Evolutionary conservation across 2,329 filamentous ascomycete genomes (phyloP).

Genomic region (Emergomyces orientalis): DNA sequence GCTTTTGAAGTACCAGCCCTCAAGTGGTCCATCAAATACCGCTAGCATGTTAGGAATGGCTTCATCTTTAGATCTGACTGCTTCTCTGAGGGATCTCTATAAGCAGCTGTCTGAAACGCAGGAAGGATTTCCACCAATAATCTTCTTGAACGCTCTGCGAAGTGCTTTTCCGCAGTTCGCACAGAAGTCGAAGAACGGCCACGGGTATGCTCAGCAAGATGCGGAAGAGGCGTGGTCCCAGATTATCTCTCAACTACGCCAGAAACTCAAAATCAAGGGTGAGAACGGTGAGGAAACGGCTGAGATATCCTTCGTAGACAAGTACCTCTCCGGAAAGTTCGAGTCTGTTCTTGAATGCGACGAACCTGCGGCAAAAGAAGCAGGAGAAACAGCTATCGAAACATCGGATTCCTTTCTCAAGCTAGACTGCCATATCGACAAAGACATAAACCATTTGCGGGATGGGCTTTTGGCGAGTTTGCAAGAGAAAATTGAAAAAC

Average conservation of each 20-base stretch:
- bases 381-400: conserved; percentile 59
- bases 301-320: conserved; percentile 70
- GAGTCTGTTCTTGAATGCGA: conserved; percentile 72
- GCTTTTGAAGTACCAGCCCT: conserved; percentile 53
- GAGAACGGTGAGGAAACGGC: conserved; percentile 30
- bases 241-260: conserved; percentile 72
- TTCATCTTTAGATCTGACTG: conserved; percentile 60
- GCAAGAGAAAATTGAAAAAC: conserved; percentile 85
- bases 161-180: conserved; percentile 83
- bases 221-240: conserved; percentile 98
- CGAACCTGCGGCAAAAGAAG: conserved; percentile 65
- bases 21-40: conserved; percentile 17
- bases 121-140: conserved; percentile 70
- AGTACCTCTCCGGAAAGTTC: conserved; percentile 79
- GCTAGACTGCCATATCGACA: conserved; percentile 90
- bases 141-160: conserved; percentile 73
- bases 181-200: conserved; percentile 70
- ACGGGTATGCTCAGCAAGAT: conserved; percentile 93
- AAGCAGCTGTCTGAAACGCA: conserved; percentile 84
- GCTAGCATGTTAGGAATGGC: conserved; percentile 49
- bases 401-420: conserved; percentile 74
- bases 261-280: conserved; percentile 60
- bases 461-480: conserved; percentile 79
- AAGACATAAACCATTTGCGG: conserved; percentile 75
- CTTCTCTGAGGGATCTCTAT: conserved; percentile 72